A percentile compares a stretch with the other conserved stretches of the same genome.
These are phyloP conservation scores for Dysphania ambrosioides DNA, from an alignment of 148 eudicot species.

Conservation along the genomic window DNA sequence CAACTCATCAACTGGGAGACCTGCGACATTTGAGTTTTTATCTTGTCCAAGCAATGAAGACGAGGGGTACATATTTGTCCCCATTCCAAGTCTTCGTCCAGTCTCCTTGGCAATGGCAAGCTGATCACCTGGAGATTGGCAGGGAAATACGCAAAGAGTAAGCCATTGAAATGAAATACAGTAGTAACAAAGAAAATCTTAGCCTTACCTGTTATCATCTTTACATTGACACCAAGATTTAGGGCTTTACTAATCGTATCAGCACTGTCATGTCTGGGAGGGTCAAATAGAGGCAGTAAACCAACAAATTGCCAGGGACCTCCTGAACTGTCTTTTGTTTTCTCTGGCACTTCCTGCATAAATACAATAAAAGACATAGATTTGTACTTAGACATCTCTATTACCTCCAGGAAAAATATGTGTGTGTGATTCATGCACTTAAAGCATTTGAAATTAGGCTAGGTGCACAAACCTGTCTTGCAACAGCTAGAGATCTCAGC, in stretches of 20 bases:
- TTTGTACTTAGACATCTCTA: not conserved
- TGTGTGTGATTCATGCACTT: not conserved
- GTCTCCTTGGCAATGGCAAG: slow-evolving; percentile 62
- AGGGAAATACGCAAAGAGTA: not conserved
- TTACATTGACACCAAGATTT: slow-evolving; percentile 51
- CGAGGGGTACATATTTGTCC: slow-evolving; percentile 58
- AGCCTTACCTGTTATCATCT: slow-evolving; percentile 52
- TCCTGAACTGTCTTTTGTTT: slow-evolving; percentile 51
- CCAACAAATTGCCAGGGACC: slow-evolving; percentile 54
- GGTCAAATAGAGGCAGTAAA: slow-evolving; percentile 55
- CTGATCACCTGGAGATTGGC: slow-evolving; percentile 40
- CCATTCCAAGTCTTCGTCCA: slow-evolving; percentile 59
- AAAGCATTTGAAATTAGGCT: not conserved
- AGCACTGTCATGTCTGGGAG: slow-evolving; percentile 62
- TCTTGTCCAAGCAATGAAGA: slow-evolving; percentile 53
- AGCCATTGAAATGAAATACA: not conserved
- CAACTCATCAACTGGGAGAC: slow-evolving; percentile 53
- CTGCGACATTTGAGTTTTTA: slow-evolving; percentile 37
- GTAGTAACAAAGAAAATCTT: not conserved
- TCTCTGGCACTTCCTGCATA: slow-evolving; percentile 62
- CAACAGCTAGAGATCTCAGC: slow-evolving; percentile 67
- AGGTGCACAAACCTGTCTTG: slow-evolving; percentile 47
- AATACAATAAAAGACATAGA: slow-evolving; percentile 1
- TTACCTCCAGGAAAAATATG: not conserved
- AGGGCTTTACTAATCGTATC: slow-evolving; percentile 53